Conservation (phyloP, 306 rosid species). For the Rosa lucieae region DNA sequence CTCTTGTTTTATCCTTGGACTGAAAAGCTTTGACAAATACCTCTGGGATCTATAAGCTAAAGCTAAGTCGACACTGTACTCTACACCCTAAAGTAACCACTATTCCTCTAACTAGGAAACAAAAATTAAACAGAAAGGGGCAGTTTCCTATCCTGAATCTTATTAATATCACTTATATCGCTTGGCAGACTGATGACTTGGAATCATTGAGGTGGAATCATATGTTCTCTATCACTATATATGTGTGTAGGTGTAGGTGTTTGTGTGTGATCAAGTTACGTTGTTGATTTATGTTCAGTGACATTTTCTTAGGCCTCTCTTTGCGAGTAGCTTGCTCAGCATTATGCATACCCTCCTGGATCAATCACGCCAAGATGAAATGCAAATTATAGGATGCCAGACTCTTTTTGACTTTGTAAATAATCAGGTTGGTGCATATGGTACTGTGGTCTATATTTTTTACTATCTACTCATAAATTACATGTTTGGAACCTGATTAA, state of each 20-base stretch:
- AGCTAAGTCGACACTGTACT: background rate
- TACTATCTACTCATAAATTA: conserved; percentile 4
- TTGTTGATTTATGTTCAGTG: conserved; percentile 11
- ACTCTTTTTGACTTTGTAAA: conserved; percentile 84
- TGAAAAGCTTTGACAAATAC: background rate
- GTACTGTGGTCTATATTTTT: conserved; percentile 9
- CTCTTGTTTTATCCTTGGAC: background rate
- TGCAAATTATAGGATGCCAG: conserved; percentile 83
- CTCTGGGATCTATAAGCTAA: background rate
- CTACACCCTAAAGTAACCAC: background rate
- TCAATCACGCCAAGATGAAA: conserved; percentile 84
- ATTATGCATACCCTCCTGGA: conserved; percentile 87
- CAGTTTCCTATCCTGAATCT: background rate
- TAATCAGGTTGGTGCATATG: conserved; percentile 65
- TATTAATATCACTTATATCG: background rate
- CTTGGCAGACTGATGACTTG: background rate
- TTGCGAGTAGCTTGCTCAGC: conserved; percentile 83
- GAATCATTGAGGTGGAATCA: background rate
- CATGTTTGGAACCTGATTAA: background rate
- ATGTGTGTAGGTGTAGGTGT: background rate
- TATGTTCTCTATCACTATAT: background rate
- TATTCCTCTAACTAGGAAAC: background rate
- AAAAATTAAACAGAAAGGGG: background rate
- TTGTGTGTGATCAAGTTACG: conserved; percentile 11
- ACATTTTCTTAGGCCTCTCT: conserved; percentile 65